Evolutionary conservation across 768 basidiomycete genomes (phyloP).

Genomic region (Lentinula guzmanii): DNA sequence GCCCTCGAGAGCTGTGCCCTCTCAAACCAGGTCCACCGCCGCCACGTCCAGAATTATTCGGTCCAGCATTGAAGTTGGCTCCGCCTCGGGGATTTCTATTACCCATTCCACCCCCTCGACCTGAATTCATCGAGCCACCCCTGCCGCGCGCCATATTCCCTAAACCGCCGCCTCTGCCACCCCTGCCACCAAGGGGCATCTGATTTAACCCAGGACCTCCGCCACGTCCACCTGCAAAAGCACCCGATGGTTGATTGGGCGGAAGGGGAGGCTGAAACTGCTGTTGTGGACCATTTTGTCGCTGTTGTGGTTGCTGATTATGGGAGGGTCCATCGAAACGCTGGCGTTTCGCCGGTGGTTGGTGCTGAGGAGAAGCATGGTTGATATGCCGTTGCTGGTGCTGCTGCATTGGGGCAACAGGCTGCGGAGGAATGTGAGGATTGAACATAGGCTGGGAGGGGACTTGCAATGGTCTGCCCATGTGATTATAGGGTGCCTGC

Average conservation of each 20-base stretch:
- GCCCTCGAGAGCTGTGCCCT: conserved; percentile 60
- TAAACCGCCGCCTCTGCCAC: conserved; percentile 22
- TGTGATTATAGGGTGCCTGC: conserved; percentile 43
- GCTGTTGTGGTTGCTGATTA: conserved; percentile 39
- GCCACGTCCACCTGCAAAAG: conserved; percentile 21
- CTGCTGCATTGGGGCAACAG: conserved; percentile 31
- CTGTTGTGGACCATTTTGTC: conserved; percentile 52
- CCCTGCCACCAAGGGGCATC: conserved; percentile 19
- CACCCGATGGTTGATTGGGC: conserved; percentile 35
- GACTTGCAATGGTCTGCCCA: conserved; percentile 24
- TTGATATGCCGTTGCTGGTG: conserved; percentile 45
- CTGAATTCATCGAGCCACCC: conserved; percentile 35
- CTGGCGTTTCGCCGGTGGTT: conserved; percentile 90
- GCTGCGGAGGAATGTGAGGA: conserved; percentile 5
- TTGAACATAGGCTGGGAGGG: conserved; percentile 17
- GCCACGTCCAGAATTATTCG: conserved; percentile 33
- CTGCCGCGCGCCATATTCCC: conserved; percentile 43
- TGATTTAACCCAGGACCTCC: conserved; percentile 22
- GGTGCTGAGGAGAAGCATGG: conserved; percentile 69
- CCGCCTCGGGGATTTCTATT: conserved; percentile 38
- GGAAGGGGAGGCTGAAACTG: conserved; percentile 60
- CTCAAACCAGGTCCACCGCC: conserved; percentile 46
- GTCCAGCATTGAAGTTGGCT: conserved; percentile 32
- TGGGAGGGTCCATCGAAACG: conserved; percentile 78
- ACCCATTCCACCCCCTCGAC: conserved; percentile 47